These are phyloP conservation scores for Orbilia brochopaga DNA, from an alignment of 2,329 filamentous ascomycete species.

Conservation along the genomic window DNA sequence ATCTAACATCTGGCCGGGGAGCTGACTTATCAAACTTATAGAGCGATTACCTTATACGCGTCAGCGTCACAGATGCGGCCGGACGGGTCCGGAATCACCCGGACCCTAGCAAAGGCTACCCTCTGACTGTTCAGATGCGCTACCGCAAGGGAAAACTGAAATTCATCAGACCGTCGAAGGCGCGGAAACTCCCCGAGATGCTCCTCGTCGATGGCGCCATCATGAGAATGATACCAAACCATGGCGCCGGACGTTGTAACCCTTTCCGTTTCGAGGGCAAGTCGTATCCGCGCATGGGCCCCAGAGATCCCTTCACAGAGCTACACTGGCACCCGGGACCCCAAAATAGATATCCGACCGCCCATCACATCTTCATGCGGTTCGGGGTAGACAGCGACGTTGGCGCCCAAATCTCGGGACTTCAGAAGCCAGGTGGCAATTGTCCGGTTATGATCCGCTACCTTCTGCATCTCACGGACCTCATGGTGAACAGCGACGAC, in stretches of 20 bases:
- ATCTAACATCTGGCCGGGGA: not conserved
- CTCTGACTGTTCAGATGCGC: slow-evolving; percentile 14
- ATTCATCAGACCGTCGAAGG: not conserved
- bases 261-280: slow-evolving; percentile 22
- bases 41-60: slow-evolving; percentile 16
- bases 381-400: slow-evolving; percentile 17
- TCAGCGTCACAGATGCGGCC: slow-evolving; percentile 4
- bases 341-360: not conserved
- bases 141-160: not conserved
- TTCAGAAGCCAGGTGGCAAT: slow-evolving; percentile 5
- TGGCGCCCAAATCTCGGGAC: too few species aligned
- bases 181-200: not conserved
- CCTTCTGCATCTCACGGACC: slow-evolving; percentile 11
- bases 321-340: slow-evolving; percentile 16
- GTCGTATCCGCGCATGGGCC: not conserved
- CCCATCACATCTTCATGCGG: slow-evolving; percentile 25
- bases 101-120: not conserved
- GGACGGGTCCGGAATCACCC: not conserved
- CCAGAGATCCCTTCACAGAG: not conserved
- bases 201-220: slow-evolving; percentile 10
- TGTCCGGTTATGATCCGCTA: slow-evolving; percentile 18
- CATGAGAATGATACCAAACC: slow-evolving; percentile 4
- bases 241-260: not conserved
- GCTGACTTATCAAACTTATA: not conserved
- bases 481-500: not conserved